A percentile compares a stretch with the other conserved stretches of the same genome.
These are phyloP conservation scores for Colletotrichum caudatum DNA, from an alignment of 2,329 filamentous ascomycete species.

Conservation along the genomic window DNA sequence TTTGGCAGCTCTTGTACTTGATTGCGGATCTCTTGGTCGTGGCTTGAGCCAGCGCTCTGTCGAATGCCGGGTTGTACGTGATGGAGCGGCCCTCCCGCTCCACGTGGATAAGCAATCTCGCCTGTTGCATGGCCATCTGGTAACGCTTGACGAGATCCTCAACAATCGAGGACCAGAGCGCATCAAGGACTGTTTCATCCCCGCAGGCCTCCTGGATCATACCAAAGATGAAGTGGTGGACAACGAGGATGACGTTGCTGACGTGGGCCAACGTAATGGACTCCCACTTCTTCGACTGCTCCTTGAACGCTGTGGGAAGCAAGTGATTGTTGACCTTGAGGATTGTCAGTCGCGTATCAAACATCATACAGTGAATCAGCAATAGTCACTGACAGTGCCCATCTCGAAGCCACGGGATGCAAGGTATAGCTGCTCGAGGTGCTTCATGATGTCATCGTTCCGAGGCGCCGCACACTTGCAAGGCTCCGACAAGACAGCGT, in stretches of 20 bases:
- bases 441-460: constrained; percentile 52
- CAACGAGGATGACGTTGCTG: constrained; percentile 61
- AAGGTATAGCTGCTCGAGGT: constrained; percentile 48
- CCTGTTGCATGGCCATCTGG: constrained; percentile 59
- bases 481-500: constrained; percentile 39
- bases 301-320: constrained; percentile 60
- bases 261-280: constrained; percentile 61
- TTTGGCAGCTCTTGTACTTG: not conserved
- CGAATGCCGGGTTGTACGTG: constrained; percentile 68
- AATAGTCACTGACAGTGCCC: constrained; percentile 56
- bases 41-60: constrained; percentile 48
- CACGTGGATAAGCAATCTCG: constrained; percentile 63
- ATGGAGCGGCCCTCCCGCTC: constrained; percentile 60
- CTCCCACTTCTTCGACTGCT: constrained; percentile 67
- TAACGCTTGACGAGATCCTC: constrained; percentile 62
- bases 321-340: constrained; percentile 54
- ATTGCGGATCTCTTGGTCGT: not conserved
- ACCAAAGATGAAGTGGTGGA: constrained; percentile 64
- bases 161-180: constrained; percentile 56
- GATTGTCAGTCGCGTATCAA: not conserved
- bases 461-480: constrained; percentile 15
- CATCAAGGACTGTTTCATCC: constrained; percentile 56
- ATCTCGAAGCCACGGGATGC: constrained; percentile 65
- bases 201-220: constrained; percentile 58
- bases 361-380: not conserved